Conservation (phyloP, 2,329 filamentous ascomycete species). For the Botrytis paeoniae region DNA sequence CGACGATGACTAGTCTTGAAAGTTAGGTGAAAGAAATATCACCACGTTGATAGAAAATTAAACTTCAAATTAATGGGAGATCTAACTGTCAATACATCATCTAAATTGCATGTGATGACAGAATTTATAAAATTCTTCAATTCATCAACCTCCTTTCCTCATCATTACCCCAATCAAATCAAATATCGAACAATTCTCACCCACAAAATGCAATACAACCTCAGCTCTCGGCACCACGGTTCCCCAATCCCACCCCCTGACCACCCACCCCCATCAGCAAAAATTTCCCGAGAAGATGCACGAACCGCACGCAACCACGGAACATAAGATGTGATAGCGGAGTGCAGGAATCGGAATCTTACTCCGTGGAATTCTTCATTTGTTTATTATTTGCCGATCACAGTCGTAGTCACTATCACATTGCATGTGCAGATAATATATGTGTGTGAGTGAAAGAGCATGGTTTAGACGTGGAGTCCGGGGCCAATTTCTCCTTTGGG, state of each 20-base stretch:
- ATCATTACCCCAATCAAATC: not conserved
- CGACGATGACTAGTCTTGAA: not conserved
- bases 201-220: not conserved
- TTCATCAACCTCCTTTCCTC: not conserved
- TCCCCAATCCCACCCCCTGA: slow-evolving; percentile 4
- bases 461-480: slow-evolving; percentile 14
- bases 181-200: not conserved
- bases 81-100: not conserved
- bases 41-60: not conserved
- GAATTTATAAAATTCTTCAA: not conserved
- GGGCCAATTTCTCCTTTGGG: not conserved
- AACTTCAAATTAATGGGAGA: not conserved
- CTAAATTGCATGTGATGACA: not conserved
- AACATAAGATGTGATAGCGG: slow-evolving; percentile 4
- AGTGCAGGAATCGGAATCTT: not conserved
- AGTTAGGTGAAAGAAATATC: not conserved
- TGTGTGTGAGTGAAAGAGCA: slow-evolving; percentile 4
- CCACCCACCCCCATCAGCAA: not conserved
- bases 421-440: slow-evolving; percentile 12
- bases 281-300: slow-evolving; percentile 8
- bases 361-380: not conserved
- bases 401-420: slow-evolving; percentile 15
- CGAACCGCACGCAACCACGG: not conserved
- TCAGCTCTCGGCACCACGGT: not conserved
- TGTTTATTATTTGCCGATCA: slow-evolving; percentile 6